Evolutionary conservation across 208 protist species (phyloP).

Genomic region (Trypanosoma lewisi): DNA sequence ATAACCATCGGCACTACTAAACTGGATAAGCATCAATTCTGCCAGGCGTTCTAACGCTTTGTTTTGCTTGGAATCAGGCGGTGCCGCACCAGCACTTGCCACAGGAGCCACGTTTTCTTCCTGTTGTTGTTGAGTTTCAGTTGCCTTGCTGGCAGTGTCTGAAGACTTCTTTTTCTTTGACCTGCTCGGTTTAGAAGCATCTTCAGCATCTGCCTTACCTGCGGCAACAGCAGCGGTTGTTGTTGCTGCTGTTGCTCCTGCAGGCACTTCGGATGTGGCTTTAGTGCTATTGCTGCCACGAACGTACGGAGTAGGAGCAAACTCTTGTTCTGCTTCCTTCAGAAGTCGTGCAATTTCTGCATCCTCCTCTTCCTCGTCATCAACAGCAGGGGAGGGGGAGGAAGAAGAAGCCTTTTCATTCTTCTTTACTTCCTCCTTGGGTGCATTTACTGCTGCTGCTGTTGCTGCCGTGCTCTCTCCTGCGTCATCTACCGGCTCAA

Average conservation of each 20-base stretch:
- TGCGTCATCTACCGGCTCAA: slow-evolving; percentile 12
- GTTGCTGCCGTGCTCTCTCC: neutral
- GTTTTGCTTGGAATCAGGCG: slow-evolving; percentile 10
- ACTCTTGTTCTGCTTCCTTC: slow-evolving; percentile 37
- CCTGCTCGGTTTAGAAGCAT: slow-evolving; percentile 4
- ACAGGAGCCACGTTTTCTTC: neutral
- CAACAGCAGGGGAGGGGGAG: neutral
- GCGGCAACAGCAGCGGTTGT: slow-evolving; percentile 1
- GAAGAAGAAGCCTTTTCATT: neutral
- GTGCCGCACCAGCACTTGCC: slow-evolving; percentile 1
- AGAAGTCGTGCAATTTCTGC: slow-evolving; percentile 27
- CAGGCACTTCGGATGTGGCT: neutral
- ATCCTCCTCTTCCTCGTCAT: slow-evolving; percentile 17
- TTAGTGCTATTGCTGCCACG: slow-evolving; percentile 15
- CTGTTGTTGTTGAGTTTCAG: slow-evolving; percentile 17
- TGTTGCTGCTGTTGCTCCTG: slow-evolving; percentile 2
- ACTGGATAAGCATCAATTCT: slow-evolving; percentile 79
- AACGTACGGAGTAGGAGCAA: slow-evolving; percentile 25
- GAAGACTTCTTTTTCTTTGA: slow-evolving; percentile 27
- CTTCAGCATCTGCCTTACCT: slow-evolving; percentile 3
- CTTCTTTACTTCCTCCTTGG: neutral
- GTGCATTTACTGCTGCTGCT: neutral
- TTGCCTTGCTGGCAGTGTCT: slow-evolving; percentile 12
- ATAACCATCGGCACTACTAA: slow-evolving; percentile 83
- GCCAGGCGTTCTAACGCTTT: slow-evolving; percentile 51